Evolutionary conservation across 2,329 filamentous ascomycete genomes (phyloP).

Genomic region (Chaetomiaceae sp.): DNA sequence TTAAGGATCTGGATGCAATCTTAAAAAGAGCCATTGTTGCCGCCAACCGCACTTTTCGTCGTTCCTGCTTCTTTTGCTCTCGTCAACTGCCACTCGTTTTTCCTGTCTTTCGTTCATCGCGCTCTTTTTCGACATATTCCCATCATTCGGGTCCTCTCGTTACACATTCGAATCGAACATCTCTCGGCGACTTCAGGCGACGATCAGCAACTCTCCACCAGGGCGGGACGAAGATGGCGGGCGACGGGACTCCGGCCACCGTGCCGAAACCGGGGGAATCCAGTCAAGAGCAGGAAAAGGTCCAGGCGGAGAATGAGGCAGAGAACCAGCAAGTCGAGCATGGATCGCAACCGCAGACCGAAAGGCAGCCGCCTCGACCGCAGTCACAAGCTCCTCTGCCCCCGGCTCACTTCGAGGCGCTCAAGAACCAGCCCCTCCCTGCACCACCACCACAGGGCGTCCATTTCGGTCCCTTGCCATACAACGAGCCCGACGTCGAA

Average conservation of each 20-base stretch:
- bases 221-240: constrained; percentile 9
- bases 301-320: not conserved
- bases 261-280: not conserved
- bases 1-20: constrained; percentile 14
- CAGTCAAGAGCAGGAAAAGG: not conserved
- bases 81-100: not conserved
- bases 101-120: not conserved
- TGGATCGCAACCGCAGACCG: not conserved
- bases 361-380: not conserved
- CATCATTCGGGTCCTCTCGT: not conserved
- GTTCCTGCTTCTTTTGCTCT: not conserved
- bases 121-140: not conserved
- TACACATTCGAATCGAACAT: not conserved
- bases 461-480: constrained; percentile 1
- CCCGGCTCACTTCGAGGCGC: not conserved
- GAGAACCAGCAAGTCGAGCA: not conserved
- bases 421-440: not conserved
- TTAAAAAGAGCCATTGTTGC: constrained; percentile 15
- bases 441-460: not conserved
- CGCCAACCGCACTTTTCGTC: not conserved
- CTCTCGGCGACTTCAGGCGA: not conserved
- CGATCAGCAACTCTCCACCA: not conserved
- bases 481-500: not conserved
- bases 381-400: constrained; percentile 2
- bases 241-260: constrained; percentile 1